Conservation (phyloP, 208 protist genomes). For the Paratrypanosoma confusum region DNA sequence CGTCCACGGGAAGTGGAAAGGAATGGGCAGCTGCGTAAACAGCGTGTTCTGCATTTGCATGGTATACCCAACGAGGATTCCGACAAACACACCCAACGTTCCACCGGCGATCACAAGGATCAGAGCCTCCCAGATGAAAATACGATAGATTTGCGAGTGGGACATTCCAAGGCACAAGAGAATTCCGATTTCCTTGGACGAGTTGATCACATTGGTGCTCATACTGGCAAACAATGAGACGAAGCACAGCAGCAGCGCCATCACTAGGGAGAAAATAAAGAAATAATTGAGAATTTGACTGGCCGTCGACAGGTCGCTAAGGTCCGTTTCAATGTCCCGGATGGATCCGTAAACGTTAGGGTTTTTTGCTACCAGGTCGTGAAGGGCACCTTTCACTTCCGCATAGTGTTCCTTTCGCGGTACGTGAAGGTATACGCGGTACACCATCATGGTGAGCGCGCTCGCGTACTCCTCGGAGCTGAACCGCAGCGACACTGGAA, state of each 20-base stretch:
- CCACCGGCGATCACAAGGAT: slow-evolving; percentile 85
- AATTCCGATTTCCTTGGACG: slow-evolving; percentile 93
- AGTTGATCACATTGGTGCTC: slow-evolving; percentile 87
- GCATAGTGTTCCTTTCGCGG: too few species aligned
- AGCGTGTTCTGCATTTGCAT: slow-evolving; percentile 85
- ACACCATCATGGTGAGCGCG: slow-evolving; percentile 1
- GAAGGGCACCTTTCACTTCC: too few species aligned
- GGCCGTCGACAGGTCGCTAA: slow-evolving; percentile 26
- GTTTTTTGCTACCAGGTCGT: too few species aligned
- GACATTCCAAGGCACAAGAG: slow-evolving; percentile 85
- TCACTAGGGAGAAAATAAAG: slow-evolving; percentile 78
- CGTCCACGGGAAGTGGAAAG: slow-evolving; percentile 84
- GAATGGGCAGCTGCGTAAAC: slow-evolving; percentile 84
- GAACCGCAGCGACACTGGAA: slow-evolving; percentile 5
- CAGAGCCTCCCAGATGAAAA: slow-evolving; percentile 95
- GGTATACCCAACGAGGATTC: slow-evolving; percentile 79
- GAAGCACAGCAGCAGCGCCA: slow-evolving; percentile 90
- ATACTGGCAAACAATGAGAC: slow-evolving; percentile 90
- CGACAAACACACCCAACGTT: slow-evolving; percentile 85
- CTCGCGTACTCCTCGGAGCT: slow-evolving; percentile 6
- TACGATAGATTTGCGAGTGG: slow-evolving; percentile 58
- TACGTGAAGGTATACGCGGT: slow-evolving; percentile 3
- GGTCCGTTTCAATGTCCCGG: slow-evolving; percentile 2
- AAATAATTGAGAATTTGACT: slow-evolving; percentile 77
- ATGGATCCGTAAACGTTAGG: slow-evolving; percentile 4